These are phyloP conservation scores for Spathaspora boniae DNA, from an alignment of 805 yeast genomes.

Conservation along the genomic window DNA sequence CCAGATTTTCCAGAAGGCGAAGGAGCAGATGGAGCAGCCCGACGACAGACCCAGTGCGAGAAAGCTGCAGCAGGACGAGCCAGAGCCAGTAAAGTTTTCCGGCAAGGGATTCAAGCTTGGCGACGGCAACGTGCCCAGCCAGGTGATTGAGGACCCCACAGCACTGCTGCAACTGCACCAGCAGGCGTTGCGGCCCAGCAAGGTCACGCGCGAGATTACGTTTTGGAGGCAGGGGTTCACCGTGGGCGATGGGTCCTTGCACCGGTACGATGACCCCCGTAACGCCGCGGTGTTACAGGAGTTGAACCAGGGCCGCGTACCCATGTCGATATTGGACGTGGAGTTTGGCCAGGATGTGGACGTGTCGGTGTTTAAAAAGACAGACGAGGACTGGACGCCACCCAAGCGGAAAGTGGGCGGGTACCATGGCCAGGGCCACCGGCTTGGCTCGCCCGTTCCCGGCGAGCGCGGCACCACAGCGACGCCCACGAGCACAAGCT, in stretches of 20 bases:
- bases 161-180: too few species aligned
- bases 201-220: constrained; percentile 76
- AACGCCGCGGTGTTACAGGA: constrained; percentile 76
- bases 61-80: constrained; percentile 15
- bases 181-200: constrained; percentile 59
- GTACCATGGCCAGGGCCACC: constrained; percentile 72
- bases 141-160: constrained; percentile 30
- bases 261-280: constrained; percentile 88
- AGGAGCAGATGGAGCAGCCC: constrained; percentile 40
- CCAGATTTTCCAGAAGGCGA: constrained; percentile 64
- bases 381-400: constrained; percentile 77
- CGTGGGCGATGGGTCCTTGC: constrained; percentile 86
- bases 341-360: constrained; percentile 91
- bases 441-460: constrained; percentile 88
- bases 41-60: constrained; percentile 34
- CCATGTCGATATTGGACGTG: constrained; percentile 76
- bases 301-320: constrained; percentile 87
- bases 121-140: constrained; percentile 39
- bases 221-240: constrained; percentile 97
- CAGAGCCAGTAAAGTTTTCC: constrained; percentile 28
- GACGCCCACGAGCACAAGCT: constrained; percentile 9
- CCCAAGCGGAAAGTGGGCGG: constrained; percentile 64
- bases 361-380: constrained; percentile 75
- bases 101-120: constrained; percentile 56
- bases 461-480: constrained; percentile 62